phyloP scores from a whole-genome alignment of 2,329 filamentous ascomycete genomes.

The Colletotrichum costaricense region DNA sequence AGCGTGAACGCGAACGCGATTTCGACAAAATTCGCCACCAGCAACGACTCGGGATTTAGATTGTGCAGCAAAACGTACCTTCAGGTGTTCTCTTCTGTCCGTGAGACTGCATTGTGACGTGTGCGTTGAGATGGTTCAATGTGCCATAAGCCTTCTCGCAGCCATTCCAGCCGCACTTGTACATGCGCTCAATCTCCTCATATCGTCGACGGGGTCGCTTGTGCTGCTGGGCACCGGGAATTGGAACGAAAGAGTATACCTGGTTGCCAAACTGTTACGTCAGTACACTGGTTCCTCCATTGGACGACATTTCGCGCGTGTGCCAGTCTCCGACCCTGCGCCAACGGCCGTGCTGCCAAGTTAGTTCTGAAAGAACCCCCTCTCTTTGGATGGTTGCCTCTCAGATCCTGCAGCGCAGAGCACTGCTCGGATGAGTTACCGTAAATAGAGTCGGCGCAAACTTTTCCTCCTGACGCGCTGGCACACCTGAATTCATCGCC shows the following conservation, averaged over 20 bases:
- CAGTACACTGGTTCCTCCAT: constrained; percentile 22
- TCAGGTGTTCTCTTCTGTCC: constrained; percentile 95
- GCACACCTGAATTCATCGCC: not conserved
- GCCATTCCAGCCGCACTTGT: constrained; percentile 98
- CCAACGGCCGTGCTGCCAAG: not conserved
- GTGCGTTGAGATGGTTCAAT: constrained; percentile 95
- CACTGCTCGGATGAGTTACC: not conserved
- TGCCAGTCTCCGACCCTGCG: not conserved
- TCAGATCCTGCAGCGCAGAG: no score
- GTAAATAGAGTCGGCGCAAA: not conserved
- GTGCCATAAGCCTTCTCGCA: constrained; percentile 99
- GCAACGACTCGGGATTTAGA: not conserved
- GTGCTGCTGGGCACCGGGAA: constrained; percentile 96
- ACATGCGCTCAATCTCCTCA: constrained; percentile 99
- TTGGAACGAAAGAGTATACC: constrained; percentile 98
- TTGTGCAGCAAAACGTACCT: constrained; percentile 70
- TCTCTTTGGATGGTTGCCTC: not conserved
- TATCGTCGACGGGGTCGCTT: constrained; percentile 94
- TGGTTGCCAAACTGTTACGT: constrained; percentile 53
- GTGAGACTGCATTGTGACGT: constrained; percentile 99
- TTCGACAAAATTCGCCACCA: not conserved
- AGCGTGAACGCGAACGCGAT: not conserved
- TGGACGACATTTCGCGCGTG: not conserved
- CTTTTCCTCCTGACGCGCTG: not conserved
- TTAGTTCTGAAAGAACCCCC: not conserved